Percentiles rank a stretch among this genome's conserved stretches.
Evolutionary conservation across 805 yeast genomes (phyloP).

Genomic region (Yamadazyma paraphyllophila): DNA sequence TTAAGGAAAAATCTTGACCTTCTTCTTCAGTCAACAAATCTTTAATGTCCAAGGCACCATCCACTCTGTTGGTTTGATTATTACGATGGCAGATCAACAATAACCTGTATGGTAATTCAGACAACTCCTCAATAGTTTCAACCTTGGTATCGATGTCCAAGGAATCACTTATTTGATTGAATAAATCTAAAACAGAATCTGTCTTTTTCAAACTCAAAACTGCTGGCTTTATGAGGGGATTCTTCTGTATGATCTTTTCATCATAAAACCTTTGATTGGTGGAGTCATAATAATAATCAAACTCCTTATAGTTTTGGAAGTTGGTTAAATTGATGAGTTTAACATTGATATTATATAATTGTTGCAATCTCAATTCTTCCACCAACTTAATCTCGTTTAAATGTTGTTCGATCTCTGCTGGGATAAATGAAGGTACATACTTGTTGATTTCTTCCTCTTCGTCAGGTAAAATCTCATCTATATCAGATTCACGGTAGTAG

Average conservation of each 20-base stretch:
- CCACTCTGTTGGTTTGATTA: conserved; percentile 70
- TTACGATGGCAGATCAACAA: conserved; percentile 67
- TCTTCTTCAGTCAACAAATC: neutral
- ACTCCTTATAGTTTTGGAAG: conserved; percentile 63
- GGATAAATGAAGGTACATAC: conserved; percentile 61
- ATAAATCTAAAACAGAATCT: conserved; percentile 50
- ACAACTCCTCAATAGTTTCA: conserved; percentile 6
- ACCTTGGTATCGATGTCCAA: conserved; percentile 5
- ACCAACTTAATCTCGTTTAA: conserved; percentile 53
- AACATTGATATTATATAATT: conserved; percentile 44
- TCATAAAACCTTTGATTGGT: conserved; percentile 43
- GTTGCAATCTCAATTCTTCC: conserved; percentile 65
- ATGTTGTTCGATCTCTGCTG: conserved; percentile 64
- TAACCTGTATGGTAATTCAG: conserved; percentile 44
- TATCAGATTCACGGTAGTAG: conserved; percentile 66
- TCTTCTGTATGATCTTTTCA: conserved; percentile 33
- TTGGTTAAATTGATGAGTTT: conserved; percentile 53
- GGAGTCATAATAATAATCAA: conserved; percentile 73
- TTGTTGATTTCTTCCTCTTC: conserved; percentile 44
- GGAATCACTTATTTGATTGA: conserved; percentile 23
- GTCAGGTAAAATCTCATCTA: conserved; percentile 58
- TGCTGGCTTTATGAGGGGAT: conserved; percentile 36
- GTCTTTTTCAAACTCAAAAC: conserved; percentile 55
- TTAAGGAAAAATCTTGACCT: conserved; percentile 39
- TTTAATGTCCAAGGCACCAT: conserved; percentile 25